Conservation (phyloP, 1,284 basidiomycete species). For the Earliella scabrosa region DNA sequence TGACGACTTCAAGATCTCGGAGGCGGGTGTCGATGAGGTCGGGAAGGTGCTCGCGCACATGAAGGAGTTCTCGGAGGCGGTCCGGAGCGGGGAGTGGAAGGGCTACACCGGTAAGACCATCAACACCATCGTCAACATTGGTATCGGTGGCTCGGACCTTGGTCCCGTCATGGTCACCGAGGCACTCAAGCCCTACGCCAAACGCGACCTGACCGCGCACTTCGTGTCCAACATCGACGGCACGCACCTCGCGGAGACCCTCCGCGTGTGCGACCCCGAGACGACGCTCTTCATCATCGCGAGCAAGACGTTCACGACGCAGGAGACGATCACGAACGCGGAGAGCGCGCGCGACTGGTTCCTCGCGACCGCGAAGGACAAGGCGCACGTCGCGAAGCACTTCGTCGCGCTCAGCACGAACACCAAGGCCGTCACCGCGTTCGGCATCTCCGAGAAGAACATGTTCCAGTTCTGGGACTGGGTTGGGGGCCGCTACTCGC, state of each 20-base stretch:
- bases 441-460: constrained; percentile 91
- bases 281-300: constrained; percentile 97
- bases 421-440: constrained; percentile 91
- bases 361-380: constrained; percentile 82
- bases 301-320: constrained; percentile 98
- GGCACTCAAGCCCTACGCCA: constrained; percentile 92
- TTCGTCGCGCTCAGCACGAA: constrained; percentile 99
- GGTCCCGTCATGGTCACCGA: constrained; percentile 99
- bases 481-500: constrained; percentile 98
- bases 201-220: constrained; percentile 86
- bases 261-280: constrained; percentile 87
- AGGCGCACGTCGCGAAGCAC: constrained; percentile 96
- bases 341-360: constrained; percentile 96
- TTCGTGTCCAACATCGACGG: constrained; percentile 99
- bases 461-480: constrained; percentile 99
- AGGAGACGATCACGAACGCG: constrained; percentile 99
- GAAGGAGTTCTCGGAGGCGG: constrained; percentile 84
- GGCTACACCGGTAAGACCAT: constrained; percentile 98
- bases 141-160: constrained; percentile 97
- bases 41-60: constrained; percentile 89
- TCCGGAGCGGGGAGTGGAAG: constrained; percentile 90
- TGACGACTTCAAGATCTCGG: constrained; percentile 74
- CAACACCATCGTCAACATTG: constrained; percentile 96
- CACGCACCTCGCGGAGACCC: constrained; percentile 92
- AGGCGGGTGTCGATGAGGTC: constrained; percentile 87